Conservation (phyloP, 768 basidiomycete genomes). For the Panus rudis region DNA sequence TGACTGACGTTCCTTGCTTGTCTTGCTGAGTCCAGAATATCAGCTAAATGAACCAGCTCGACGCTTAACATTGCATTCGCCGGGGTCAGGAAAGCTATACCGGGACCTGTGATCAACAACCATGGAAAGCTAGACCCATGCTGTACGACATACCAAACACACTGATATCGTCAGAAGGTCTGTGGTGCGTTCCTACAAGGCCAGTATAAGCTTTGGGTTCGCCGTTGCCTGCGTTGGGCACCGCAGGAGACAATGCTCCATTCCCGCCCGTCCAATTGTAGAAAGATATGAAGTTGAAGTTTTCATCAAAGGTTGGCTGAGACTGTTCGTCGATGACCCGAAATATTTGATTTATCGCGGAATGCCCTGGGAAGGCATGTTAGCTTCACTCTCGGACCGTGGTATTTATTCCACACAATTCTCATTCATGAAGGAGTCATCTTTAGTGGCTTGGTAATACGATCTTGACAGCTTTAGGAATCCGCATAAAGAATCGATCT, state of each 20-base stretch:
- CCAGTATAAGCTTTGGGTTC: constrained; percentile 74
- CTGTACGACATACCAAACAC: constrained; percentile 43
- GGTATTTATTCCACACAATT: no score
- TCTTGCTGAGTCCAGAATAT: constrained; percentile 45
- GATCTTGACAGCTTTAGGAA: constrained; percentile 73
- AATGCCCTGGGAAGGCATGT: constrained; percentile 41
- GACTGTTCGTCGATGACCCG: constrained; percentile 74
- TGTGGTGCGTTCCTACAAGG: constrained; percentile 68
- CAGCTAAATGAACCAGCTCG: constrained; percentile 54
- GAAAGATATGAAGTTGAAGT: constrained; percentile 70
- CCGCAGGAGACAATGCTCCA: constrained; percentile 56
- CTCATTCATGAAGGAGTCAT: constrained; percentile 62
- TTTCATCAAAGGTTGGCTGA: constrained; percentile 57
- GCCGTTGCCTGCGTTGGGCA: constrained; percentile 63
- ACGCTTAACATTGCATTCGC: constrained; percentile 82
- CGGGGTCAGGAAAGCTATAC: constrained; percentile 63
- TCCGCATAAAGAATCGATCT: constrained; percentile 72
- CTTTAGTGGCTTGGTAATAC: constrained; percentile 67
- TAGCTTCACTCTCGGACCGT: no score
- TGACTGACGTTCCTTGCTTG: constrained; percentile 44
- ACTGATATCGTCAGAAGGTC: constrained; percentile 72
- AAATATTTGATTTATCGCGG: constrained; percentile 66
- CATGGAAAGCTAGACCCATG: neutral
- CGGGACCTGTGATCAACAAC: neutral
- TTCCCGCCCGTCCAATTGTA: constrained; percentile 77